These are phyloP conservation scores for Euptelea pleiosperma DNA, from an alignment of 164 flowering plant genomes.

Conservation along the genomic window DNA sequence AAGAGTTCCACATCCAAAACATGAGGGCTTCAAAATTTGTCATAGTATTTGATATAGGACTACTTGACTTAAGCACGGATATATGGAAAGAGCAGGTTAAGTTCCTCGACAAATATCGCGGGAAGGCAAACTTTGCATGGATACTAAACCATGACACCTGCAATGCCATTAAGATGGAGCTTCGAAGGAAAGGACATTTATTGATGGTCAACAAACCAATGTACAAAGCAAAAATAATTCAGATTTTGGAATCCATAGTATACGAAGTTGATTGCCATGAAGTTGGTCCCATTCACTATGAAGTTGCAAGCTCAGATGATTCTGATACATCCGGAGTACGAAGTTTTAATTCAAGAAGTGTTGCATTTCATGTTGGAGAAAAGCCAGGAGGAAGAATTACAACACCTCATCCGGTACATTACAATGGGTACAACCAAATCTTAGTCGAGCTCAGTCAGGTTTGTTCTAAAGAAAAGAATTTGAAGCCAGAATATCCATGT, in stretches of 20 bases:
- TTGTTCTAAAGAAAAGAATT: constrained; percentile 19
- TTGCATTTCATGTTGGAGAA: constrained; percentile 20
- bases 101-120: constrained; percentile 56
- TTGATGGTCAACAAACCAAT: constrained; percentile 81
- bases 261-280: constrained; percentile 75
- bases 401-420: constrained; percentile 20
- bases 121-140: constrained; percentile 79
- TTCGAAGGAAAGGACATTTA: constrained; percentile 63
- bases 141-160: constrained; percentile 79
- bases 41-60: constrained; percentile 67
- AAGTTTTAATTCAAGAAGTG: constrained; percentile 11
- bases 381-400: constrained; percentile 16
- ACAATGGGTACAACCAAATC: constrained; percentile 23
- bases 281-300: constrained; percentile 49
- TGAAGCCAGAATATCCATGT: constrained; percentile 11
- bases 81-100: constrained; percentile 90
- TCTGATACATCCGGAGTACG: constrained; percentile 47
- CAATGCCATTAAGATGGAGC: constrained; percentile 68
- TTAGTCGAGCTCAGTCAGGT: constrained; percentile 32
- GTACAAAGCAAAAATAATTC: constrained; percentile 79
- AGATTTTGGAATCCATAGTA: constrained; percentile 64
- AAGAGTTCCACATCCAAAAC: constrained; percentile 22
- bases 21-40: constrained; percentile 29
- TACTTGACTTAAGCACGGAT: constrained; percentile 74
- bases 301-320: constrained; percentile 57